Evolutionary conservation across 176 grass and related monocot genomes (phyloP), one percentile per base, ranked within the genome.

Genomic region (Oryza nivara): DNA sequence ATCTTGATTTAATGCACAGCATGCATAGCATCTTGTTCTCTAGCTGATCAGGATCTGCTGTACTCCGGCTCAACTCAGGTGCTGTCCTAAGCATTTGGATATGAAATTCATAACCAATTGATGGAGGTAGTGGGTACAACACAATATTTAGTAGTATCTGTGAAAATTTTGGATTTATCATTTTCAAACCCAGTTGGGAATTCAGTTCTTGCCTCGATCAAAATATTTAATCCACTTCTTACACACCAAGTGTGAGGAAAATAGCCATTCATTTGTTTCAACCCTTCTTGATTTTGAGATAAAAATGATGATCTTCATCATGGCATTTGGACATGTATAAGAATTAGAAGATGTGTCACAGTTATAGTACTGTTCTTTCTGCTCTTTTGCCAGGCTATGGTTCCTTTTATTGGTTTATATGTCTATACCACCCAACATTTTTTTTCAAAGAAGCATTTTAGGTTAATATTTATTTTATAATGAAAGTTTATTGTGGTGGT

Each of bases 1-100:
- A 41, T 41, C 40, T 41, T 71, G 22, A 71, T 54, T 85, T 81
- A 78, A 83, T 82, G 78, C 12, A 77, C 52, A 35, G 66, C 54
- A 43, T 22, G 13, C 28, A 70, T 14, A 67, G 58, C 83, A 36
- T 60, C 80, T 72, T 76, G 43, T 52, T 13, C 34, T 89, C 72
- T 86, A 86, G 44, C 10, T 35, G 25, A 68, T 82, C 47, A 73
- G 75, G 47, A 86, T 78, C 67, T 82, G 14, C 9, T 4, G 9
- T 56, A 65, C 16, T 67, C 67, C 17, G 0, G 36, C 34, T 64
- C 54, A 82, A 56, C 16, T 20, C 72, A 67, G 23, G 72, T 77
- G 56, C 43, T 54, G 43, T 43, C 51, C 65, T 81, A 48, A 28
- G 19, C 60, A 72, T 1, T 1, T 1, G 75, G 35, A 19, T 61